Percentiles rank a stretch among this genome's conserved stretches.
Conservation (phyloP, 2,329 filamentous ascomycete species). For the Alternaria rosae region DNA sequence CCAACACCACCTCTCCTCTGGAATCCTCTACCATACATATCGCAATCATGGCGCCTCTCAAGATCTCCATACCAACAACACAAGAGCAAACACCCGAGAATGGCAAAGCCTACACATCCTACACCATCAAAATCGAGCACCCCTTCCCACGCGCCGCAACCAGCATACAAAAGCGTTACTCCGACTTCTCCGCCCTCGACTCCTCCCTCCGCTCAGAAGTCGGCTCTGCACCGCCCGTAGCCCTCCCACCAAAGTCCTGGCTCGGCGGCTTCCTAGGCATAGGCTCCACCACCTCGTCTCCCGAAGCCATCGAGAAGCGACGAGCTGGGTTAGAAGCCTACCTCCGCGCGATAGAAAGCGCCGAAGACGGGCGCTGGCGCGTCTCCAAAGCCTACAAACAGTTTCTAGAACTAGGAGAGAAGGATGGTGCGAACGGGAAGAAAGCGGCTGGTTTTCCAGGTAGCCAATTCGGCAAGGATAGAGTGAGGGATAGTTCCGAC, state of each 20-base stretch:
- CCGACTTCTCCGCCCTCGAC: constrained; percentile 76
- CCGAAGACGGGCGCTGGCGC: constrained; percentile 78
- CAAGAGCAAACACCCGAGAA: constrained; percentile 58
- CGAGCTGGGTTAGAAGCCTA: constrained; percentile 74
- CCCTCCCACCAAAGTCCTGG: constrained; percentile 79
- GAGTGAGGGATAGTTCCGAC: constrained; percentile 60
- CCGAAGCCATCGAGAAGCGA: constrained; percentile 74
- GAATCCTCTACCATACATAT: no score
- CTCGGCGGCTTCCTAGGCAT: constrained; percentile 62
- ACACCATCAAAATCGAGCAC: constrained; percentile 78
- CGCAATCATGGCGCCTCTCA: constrained; percentile 53
- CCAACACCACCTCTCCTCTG: neutral
- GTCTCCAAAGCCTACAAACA: constrained; percentile 74
- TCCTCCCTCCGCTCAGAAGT: constrained; percentile 66
- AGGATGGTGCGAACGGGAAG: constrained; percentile 29
- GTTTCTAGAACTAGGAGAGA: constrained; percentile 69
- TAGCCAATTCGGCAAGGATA: constrained; percentile 49
- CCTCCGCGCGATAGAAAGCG: constrained; percentile 73
- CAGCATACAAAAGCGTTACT: constrained; percentile 82
- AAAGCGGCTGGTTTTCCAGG: constrained; percentile 30
- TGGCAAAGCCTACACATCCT: constrained; percentile 74
- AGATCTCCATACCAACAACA: constrained; percentile 57
- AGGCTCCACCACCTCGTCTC: constrained; percentile 69
- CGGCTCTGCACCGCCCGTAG: constrained; percentile 68
- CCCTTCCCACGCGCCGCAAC: constrained; percentile 79